These are phyloP conservation scores for Geotrichum cucujoidarum DNA, from an alignment of 1,139 yeast genomes.

Conservation along the genomic window DNA sequence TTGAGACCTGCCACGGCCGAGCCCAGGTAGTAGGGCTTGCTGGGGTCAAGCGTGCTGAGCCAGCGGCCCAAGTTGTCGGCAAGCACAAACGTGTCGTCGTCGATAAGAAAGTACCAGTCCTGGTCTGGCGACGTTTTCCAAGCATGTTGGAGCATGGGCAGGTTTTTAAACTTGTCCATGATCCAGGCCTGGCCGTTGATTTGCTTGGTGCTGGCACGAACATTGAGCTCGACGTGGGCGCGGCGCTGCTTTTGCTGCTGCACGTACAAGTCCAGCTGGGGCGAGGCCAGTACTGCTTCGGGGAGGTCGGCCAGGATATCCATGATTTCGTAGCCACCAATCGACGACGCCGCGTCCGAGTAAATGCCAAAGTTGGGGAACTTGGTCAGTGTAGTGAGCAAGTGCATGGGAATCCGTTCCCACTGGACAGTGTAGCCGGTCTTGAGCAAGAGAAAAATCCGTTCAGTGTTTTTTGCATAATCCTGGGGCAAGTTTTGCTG, in stretches of 20 bases:
- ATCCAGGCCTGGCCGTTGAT: slow-evolving; percentile 32
- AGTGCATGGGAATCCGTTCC: slow-evolving; percentile 38
- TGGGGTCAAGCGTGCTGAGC: slow-evolving; percentile 30
- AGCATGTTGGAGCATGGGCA: slow-evolving; percentile 39
- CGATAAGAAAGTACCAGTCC: slow-evolving; percentile 40
- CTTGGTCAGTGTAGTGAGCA: slow-evolving; percentile 36
- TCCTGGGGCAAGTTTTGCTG: slow-evolving; percentile 28
- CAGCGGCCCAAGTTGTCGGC: slow-evolving; percentile 30
- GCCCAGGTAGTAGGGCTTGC: slow-evolving; percentile 30
- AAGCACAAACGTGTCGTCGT: slow-evolving; percentile 37
- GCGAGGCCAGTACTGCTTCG: slow-evolving; percentile 10
- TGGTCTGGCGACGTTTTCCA: slow-evolving; percentile 30
- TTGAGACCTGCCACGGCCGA: slow-evolving; percentile 24
- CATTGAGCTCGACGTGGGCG: slow-evolving; percentile 8
- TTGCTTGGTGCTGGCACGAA: slow-evolving; percentile 4
- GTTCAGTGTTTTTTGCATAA: slow-evolving; percentile 26
- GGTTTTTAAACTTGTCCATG: slow-evolving; percentile 39
- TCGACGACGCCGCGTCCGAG: slow-evolving; percentile 34
- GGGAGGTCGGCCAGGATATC: slow-evolving; percentile 33
- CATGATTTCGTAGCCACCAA: slow-evolving; percentile 35
- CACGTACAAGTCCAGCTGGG: slow-evolving; percentile 16
- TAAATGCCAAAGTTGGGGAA: slow-evolving; percentile 37
- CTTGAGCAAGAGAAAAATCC: slow-evolving; percentile 35
- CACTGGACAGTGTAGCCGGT: slow-evolving; percentile 38
- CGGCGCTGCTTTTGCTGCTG: slow-evolving; percentile 18